These are phyloP conservation scores for Alternaria novae-zelandiae DNA, from an alignment of 2,329 filamentous ascomycete genomes.

Conservation along the genomic window DNA sequence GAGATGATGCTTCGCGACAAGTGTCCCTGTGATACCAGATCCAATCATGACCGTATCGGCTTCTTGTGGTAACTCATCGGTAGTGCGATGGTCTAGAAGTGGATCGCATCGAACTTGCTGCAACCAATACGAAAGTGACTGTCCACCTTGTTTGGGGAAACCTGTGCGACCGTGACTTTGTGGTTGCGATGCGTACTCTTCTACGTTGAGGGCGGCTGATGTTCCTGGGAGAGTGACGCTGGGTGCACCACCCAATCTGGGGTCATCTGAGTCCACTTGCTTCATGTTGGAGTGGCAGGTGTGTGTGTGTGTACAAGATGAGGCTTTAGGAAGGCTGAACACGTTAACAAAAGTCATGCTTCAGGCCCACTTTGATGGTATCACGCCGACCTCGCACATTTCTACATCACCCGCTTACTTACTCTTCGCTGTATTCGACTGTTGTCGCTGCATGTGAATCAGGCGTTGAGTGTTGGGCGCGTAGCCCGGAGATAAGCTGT, in stretches of 20 bases:
- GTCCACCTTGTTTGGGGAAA: slow-evolving; percentile 31
- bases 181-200: slow-evolving; percentile 23
- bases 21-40: slow-evolving; percentile 36
- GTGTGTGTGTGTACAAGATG: not conserved
- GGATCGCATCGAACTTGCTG: slow-evolving; percentile 37
- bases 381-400: accelerated
- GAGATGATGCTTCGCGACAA: slow-evolving; percentile 30
- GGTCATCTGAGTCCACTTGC: not conserved
- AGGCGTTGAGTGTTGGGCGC: not conserved
- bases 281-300: slow-evolving; percentile 11
- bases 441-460: not conserved
- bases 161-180: slow-evolving; percentile 17
- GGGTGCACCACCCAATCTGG: slow-evolving; percentile 8
- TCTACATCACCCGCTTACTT: not conserved
- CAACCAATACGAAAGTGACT: slow-evolving; percentile 37
- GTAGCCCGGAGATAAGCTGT: not conserved
- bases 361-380: not conserved
- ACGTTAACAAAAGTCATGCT: not conserved
- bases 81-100: slow-evolving; percentile 36
- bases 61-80: slow-evolving; percentile 32
- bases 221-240: slow-evolving; percentile 16
- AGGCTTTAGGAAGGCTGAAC: not conserved
- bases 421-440: not conserved
- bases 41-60: slow-evolving; percentile 47
- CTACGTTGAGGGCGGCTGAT: slow-evolving; percentile 21